Evolutionary conservation across 2,329 filamentous ascomycete genomes (phyloP).

Genomic region (Ceratocystis lukuohia): DNA sequence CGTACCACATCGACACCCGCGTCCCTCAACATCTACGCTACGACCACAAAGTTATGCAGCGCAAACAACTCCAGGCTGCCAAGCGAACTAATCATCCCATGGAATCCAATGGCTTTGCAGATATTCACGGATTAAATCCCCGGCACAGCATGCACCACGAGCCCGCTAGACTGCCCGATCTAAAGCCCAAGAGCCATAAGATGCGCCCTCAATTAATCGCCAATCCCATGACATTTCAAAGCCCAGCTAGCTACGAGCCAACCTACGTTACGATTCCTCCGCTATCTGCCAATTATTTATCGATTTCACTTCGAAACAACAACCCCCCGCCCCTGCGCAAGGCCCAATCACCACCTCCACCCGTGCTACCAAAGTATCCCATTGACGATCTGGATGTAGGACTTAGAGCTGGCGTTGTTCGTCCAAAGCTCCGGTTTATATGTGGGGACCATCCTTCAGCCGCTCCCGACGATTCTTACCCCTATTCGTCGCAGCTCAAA

Average conservation of each 20-base stretch:
- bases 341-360: constrained; percentile 39
- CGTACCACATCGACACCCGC: constrained; percentile 76
- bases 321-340: constrained; percentile 30
- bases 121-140: constrained; percentile 22
- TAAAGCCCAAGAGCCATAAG: constrained; percentile 51
- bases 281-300: constrained; percentile 14
- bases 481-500: constrained; percentile 35
- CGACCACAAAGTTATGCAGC: constrained; percentile 63
- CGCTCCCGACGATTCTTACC: constrained; percentile 16
- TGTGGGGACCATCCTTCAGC: constrained; percentile 47
- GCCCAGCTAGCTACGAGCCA: constrained; percentile 15
- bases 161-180: constrained; percentile 50
- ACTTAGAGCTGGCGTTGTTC: constrained; percentile 49
- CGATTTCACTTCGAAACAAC: constrained; percentile 19
- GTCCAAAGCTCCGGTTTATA: constrained; percentile 67
- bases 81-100: constrained; percentile 41
- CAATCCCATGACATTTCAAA: constrained; percentile 14
- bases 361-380: constrained; percentile 78
- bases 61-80: constrained; percentile 57
- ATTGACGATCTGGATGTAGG: constrained; percentile 84
- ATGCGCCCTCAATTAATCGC: constrained; percentile 17
- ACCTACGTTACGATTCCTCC: constrained; percentile 19
- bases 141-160: constrained; percentile 29
- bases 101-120: constrained; percentile 31
- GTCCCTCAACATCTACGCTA: constrained; percentile 72